Base-by-base conservation (phyloP, 352 stramenopile genomes). In the Globisporangium spinosum region DNA sequence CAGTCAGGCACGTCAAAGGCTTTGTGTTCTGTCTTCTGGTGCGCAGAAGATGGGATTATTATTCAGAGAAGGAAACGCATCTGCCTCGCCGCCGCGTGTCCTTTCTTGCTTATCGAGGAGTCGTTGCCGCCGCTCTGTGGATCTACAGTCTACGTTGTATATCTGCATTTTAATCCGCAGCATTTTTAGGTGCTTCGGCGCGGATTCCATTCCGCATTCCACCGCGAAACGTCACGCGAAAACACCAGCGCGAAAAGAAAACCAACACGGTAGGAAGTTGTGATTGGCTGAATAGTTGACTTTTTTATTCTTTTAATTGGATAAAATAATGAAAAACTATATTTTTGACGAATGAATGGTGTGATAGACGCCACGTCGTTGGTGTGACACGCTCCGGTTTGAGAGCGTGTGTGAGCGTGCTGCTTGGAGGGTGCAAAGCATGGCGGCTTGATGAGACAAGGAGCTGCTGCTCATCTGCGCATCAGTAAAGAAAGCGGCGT, bases 381-480 rank as follows among this genome's bases (percentile, higher is more conserved):
- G 12, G 55, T 60, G 55, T 60, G 55, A 60, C 55, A 60, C 55
- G 29, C 55, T 43, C 22, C 35, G 10, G 12, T 40, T 4, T 56
- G 32, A 35, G 32, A 8, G 13, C n/a, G 5, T 59, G 40, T n/a
- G 38, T 15, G 12, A 15, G 54, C 22, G 32, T 59, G 54, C 53
- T 27, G 53, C 20, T 58, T 27, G n/a, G 53, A 58, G 17, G 49
- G 49, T 59, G 25, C 32, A 15, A 58, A 10, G 53, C 29, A 23
- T 10, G 6, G 12, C 10, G 10, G 5, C 15, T 6, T 38, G 15
- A 29, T 35, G 25, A 40, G 17, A 57, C 25, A 20, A 34, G 54
- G 54, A 60, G 22, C 27, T 45, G 22, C 27, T 22, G 55, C 29
- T n/a, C 54, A 40, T 27, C 35, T 22, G 29, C 29, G 5, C 54